Evolutionary conservation across 352 stramenopile genomes (phyloP).

Genomic region (Thalassiosira mediterranea): DNA sequence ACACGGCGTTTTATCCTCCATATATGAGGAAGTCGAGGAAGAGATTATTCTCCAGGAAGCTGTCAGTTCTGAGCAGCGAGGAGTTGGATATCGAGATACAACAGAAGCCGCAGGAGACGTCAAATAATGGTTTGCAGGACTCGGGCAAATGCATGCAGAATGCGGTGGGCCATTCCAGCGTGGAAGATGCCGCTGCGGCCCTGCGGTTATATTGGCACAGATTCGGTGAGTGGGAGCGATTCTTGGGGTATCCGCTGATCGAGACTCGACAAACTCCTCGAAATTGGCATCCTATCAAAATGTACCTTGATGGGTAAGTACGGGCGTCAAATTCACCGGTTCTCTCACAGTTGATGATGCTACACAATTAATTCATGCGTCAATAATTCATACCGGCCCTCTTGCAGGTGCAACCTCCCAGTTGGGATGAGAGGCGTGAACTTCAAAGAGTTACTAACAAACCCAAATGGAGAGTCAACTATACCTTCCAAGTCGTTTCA

Average conservation of each 20-base stretch:
- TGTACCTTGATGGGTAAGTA: constrained; percentile 66
- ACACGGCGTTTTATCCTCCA: constrained; percentile 56
- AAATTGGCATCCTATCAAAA: constrained; percentile 29
- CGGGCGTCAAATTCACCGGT: no score
- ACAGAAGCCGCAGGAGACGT: constrained; percentile 19
- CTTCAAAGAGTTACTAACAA: constrained; percentile 34
- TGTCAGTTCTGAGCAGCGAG: constrained; percentile 48
- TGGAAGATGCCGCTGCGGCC: constrained; percentile 61
- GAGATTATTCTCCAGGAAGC: constrained; percentile 47
- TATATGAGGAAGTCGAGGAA: constrained; percentile 50
- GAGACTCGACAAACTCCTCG: background rate
- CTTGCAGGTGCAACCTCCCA: constrained; percentile 60
- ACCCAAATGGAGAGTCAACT: constrained; percentile 4
- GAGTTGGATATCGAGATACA: constrained; percentile 56
- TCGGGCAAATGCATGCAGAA: background rate
- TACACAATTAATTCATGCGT: no score
- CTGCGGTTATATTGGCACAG: constrained; percentile 60
- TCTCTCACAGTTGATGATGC: no score
- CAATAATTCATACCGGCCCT: no score
- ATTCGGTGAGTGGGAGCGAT: constrained; percentile 44
- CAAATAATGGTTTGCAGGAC: background rate
- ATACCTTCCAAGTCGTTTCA: constrained; percentile 28
- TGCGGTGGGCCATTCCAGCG: constrained; percentile 46
- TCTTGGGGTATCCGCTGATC: constrained; percentile 37
- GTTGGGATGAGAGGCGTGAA: constrained; percentile 43